Percentiles rank a stretch among this genome's conserved stretches.
Evolutionary conservation across 441 rosid genomes (phyloP).

Genomic region (Populus trichocarpa): DNA sequence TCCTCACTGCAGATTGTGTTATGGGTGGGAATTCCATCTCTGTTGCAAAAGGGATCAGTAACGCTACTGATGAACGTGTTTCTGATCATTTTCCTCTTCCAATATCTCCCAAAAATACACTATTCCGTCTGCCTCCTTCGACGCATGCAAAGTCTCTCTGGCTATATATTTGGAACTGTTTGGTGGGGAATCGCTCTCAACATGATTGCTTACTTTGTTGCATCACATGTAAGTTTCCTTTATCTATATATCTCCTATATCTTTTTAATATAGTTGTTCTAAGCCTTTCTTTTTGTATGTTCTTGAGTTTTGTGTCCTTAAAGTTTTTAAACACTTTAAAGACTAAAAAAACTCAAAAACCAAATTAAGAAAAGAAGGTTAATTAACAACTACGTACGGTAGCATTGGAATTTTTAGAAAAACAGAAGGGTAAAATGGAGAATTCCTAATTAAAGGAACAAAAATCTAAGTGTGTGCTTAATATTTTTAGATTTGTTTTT

Average conservation of each 20-base stretch:
- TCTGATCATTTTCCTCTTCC: constrained; percentile 64
- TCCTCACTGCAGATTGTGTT: constrained; percentile 51
- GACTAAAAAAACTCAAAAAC: too few relatives aligned
- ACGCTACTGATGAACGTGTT: constrained; percentile 64
- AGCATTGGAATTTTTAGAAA: too few relatives aligned
- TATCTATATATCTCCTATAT: not conserved
- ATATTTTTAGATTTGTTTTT: too few relatives aligned
- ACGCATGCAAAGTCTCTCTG: constrained; percentile 72
- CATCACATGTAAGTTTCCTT: constrained; percentile 71
- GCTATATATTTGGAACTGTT: constrained; percentile 85
- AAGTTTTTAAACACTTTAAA: not conserved
- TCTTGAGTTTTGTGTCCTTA: not conserved
- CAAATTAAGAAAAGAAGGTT: too few relatives aligned
- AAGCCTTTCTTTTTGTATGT: not conserved
- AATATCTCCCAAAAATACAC: constrained; percentile 84
- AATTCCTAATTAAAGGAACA: too few relatives aligned
- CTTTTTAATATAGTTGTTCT: not conserved
- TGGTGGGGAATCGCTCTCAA: constrained; percentile 98
- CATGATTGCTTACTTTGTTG: constrained; percentile 89
- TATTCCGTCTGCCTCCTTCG: constrained; percentile 86
- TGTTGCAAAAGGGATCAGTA: constrained; percentile 54
- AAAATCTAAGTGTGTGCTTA: too few relatives aligned
- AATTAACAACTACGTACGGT: too few relatives aligned
- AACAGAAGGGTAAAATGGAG: too few relatives aligned
- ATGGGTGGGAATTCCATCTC: constrained; percentile 70